Percentiles rank a stretch among this genome's conserved stretches.
phyloP scores from a whole-genome alignment of 2,329 filamentous ascomycete species.

The Lachnellula willkommii region DNA sequence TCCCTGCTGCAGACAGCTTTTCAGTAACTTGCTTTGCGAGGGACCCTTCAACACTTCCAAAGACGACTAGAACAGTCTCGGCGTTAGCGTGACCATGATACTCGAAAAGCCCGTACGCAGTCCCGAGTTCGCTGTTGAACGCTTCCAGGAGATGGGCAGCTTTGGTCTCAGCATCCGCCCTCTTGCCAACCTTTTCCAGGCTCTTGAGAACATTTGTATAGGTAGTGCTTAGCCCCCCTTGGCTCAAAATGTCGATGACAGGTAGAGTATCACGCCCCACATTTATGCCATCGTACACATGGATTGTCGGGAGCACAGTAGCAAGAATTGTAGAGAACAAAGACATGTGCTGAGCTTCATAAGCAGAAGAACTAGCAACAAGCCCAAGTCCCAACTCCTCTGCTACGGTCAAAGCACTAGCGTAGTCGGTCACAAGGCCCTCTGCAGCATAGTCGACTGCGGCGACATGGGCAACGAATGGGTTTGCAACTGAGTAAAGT shows the following conservation, averaged over 20 bases:
- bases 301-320: constrained; percentile 72
- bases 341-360: constrained; percentile 93
- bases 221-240: constrained; percentile 60
- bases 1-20: constrained; percentile 65
- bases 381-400: constrained; percentile 88
- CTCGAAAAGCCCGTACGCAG: constrained; percentile 88
- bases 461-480: constrained; percentile 86
- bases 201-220: constrained; percentile 63
- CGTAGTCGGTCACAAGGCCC: constrained; percentile 81
- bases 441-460: constrained; percentile 75
- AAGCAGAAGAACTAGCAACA: constrained; percentile 76
- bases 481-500: constrained; percentile 85
- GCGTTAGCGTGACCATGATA: constrained; percentile 80
- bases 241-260: constrained; percentile 75
- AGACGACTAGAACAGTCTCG: constrained; percentile 81
- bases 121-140: constrained; percentile 88
- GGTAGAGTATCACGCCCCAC: constrained; percentile 77
- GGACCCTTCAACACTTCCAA: constrained; percentile 87
- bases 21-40: constrained; percentile 75
- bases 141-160: constrained; percentile 63
- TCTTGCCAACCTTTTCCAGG: constrained; percentile 58
- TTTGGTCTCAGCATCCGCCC: constrained; percentile 67
- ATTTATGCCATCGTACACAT: constrained; percentile 82
- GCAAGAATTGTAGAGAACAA: constrained; percentile 80
- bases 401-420: constrained; percentile 68